Evolutionary conservation across 805 yeast genomes (phyloP), one percentile per base, ranked within the genome.

Genomic region (Nakazawaea laoshanensis): DNA sequence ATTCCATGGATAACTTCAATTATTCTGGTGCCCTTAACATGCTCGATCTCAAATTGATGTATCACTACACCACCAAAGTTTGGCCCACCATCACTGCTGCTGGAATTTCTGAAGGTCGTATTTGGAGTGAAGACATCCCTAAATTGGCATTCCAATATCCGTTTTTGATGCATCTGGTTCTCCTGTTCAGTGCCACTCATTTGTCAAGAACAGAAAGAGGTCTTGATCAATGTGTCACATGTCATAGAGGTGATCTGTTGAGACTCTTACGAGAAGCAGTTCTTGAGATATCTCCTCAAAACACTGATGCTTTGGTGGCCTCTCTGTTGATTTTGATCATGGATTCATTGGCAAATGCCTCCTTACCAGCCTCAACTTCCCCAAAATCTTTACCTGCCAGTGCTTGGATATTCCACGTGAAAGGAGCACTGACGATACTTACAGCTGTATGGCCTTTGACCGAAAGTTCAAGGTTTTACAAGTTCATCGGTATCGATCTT

Each of bases 351-450:
- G 96, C 96, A 3, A 88, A 88, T 55, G 96, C 96, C 0, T 73
- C 78, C 3, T 60, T 70, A 29, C 94, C 74, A 28, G 48, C 63
- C 2, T 52, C 62, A 6, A 53, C 59, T 2, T 59, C 71, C 4
- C 64, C 75, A 3, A 72, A 70, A 42, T 77, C 87, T 3, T 55
- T 87, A 37, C 94, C 96, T 1, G 88, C 96, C 2, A 77, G 92
- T 3, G 95, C 96, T 0, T 89, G 97, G 97, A 77, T 89, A 36
- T 92, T 85, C 63, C 96, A 89, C 49, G 96, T 89, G 9, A 83
- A 92, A 46, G 97, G 96, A 20, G 95, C 96, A 0, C 96, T 96
- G 5, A 88, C 96, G 0, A 89, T 89, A 34, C 63, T 89, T 32
- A 83, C 95, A 2, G 95, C 96, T 1, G 95, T 88, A n/a, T 86